Conservation (phyloP, 768 basidiomycete species). For the Pholiota molesta region DNA sequence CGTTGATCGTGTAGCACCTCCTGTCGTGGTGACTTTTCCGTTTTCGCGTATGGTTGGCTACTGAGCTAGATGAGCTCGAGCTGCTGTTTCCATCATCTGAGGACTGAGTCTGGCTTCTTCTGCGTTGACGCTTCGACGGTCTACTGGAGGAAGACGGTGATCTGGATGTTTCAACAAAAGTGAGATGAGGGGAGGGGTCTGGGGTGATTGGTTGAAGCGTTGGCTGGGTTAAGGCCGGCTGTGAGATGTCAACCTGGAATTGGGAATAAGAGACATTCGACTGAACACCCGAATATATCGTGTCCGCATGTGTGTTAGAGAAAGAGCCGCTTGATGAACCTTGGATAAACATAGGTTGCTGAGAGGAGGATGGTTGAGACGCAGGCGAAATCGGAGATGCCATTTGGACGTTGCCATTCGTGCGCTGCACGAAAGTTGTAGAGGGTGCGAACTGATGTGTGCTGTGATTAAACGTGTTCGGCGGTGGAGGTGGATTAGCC, state of each 20-base stretch:
- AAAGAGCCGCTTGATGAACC: conserved; percentile 37
- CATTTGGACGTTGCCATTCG: conserved; percentile 24
- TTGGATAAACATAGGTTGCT: conserved; percentile 37
- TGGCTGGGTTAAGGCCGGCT: conserved; percentile 14
- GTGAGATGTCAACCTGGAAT: conserved; percentile 1
- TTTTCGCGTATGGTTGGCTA: conserved; percentile 34
- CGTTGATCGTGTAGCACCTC: conserved; percentile 70
- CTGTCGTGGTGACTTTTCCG: conserved; percentile 65
- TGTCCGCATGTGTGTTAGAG: background rate
- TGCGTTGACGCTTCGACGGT: conserved; percentile 30
- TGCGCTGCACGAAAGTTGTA: conserved; percentile 32
- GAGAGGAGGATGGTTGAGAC: conserved; percentile 32
- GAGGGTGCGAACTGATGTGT: conserved; percentile 35
- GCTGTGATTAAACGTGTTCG: conserved; percentile 21
- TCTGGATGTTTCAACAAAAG: conserved; percentile 29
- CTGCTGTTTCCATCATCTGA: conserved; percentile 41
- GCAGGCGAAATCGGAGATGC: conserved; percentile 42
- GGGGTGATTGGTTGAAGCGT: conserved; percentile 20
- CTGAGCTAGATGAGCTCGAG: conserved; percentile 30
- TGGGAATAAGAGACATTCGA: conserved; percentile 6
- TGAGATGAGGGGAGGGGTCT: conserved; percentile 27
- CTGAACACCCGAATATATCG: background rate
- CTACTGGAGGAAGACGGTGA: conserved; percentile 12
- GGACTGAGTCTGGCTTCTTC: conserved; percentile 36
- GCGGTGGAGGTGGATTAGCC: conserved; percentile 10